Base-by-base conservation (phyloP, 805 yeast genomes). In the Nakazawaea laoshanensis region DNA sequence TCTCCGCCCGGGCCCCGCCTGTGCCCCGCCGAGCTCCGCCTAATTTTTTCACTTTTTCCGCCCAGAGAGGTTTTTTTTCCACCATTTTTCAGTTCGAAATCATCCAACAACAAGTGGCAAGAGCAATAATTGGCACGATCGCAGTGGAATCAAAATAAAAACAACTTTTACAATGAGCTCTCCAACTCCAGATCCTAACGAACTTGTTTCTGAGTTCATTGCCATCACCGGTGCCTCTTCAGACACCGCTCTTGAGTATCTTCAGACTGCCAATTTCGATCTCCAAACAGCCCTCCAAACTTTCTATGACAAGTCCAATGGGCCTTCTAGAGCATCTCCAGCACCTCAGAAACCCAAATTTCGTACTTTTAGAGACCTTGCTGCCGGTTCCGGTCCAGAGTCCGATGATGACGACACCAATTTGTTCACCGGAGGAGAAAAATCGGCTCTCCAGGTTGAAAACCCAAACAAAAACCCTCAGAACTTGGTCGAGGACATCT, bases 391-490 rank as follows among this genome's bases (percentile, higher is more conserved):
- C 7, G 28, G 19, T 12, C n/a, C 12, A 7, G n/a, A 9, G 14
- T 12, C 26, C 21, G 56, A 52, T 22, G 61, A 58, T 15, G 48
- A 53, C 11, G 63, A 66, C 18, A 43, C 40, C 45, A 67, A 52
- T 46, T 57, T 47, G 53, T 72, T 52, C 43, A 67, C 77, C 3
- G 78, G 78, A 10, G 78, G 78, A 34, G 88, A 81, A 51, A 82
- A 83, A 37, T 79, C 88, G 2, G 92, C 77, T 4, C 60, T 83
- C 42, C 82, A 80, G 51, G 88, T 83, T 14, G 85, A 84, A 44
- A 82, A 82, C 47, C 92, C 92, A 16, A 58, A 61, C 32, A 59
- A 55, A 30, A 48, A 33, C 22, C 56, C 65, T 29, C 59, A 61
- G 46, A 66, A 61, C 43, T 57, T 61, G 32, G 71, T 74, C 11